Conservation (phyloP, 257 asterid species). For the Coffea eugenioides region DNA sequence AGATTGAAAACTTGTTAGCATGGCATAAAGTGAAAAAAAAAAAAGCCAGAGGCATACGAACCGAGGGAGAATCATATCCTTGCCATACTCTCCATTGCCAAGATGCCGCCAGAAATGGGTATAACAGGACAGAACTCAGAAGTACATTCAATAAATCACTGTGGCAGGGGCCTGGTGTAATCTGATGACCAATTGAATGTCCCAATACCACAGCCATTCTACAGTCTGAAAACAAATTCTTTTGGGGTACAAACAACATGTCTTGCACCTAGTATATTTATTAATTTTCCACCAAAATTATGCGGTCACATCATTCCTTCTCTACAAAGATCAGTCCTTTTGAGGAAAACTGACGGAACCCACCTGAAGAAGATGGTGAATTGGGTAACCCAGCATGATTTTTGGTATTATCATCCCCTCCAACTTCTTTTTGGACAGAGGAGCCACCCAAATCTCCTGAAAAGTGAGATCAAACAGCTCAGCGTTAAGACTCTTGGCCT, state of each 20-base stretch:
- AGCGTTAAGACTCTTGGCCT: background rate
- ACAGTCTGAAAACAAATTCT: conserved; percentile 68
- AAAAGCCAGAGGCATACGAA: conserved; percentile 88
- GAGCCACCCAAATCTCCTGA: conserved; percentile 87
- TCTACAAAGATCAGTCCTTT: conserved; percentile 97
- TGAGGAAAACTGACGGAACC: conserved; percentile 99
- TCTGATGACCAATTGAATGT: conserved; percentile 73
- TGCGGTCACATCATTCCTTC: conserved; percentile 95
- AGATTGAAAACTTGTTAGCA: conserved; percentile 67
- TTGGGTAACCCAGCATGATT: conserved; percentile 67
- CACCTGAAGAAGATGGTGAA: conserved; percentile 99
- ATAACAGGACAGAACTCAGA: conserved; percentile 54
- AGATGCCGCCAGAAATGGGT: conserved; percentile 63
- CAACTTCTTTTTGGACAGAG: conserved; percentile 62
- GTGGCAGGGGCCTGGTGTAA: conserved; percentile 83
- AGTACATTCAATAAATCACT: conserved; percentile 68
- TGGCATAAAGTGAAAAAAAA: conserved; percentile 53
- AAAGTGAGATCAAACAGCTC: conserved; percentile 10
- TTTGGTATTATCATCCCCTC: conserved; percentile 66
- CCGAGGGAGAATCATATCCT: conserved; percentile 69
- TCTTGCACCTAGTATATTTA: conserved; percentile 67
- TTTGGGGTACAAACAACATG: conserved; percentile 70
- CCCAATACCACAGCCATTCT: conserved; percentile 97
- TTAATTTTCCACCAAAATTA: conserved; percentile 74
- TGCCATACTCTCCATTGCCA: conserved; percentile 52